phyloP scores from a whole-genome alignment of 139 green algal species.

The Micractinium sp. region DNA sequence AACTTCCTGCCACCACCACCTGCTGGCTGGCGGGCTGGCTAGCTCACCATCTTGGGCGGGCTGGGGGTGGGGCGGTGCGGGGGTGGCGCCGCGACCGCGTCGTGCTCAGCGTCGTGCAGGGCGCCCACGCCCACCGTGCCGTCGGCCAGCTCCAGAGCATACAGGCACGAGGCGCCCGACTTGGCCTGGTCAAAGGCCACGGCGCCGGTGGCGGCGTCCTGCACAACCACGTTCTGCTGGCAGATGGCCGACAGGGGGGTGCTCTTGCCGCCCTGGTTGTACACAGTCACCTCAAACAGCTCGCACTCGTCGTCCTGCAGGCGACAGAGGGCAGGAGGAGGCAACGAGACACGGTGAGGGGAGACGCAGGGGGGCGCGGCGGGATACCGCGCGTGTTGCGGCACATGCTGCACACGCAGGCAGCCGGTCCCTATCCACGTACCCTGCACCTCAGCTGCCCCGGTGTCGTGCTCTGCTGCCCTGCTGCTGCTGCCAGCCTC shows the following conservation, averaged over 20 bases:
- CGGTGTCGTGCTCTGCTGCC: background rate
- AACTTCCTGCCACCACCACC: too few species aligned
- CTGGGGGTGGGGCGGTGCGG: background rate
- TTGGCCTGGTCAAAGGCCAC: slow-evolving; percentile 1
- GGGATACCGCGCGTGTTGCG: background rate
- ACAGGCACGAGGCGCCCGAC: slow-evolving; percentile 29
- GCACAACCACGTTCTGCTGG: slow-evolving; percentile 14
- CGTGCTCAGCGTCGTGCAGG: background rate
- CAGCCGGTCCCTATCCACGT: background rate
- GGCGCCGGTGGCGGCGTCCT: background rate
- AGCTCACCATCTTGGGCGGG: too few species aligned
- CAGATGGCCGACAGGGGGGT: slow-evolving; percentile 5
- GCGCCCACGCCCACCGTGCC: background rate
- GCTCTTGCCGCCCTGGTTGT: background rate
- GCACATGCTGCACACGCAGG: background rate
- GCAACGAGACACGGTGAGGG: too few species aligned
- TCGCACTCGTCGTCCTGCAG: background rate
- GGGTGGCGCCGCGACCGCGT: background rate
- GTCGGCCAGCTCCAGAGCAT: slow-evolving; percentile 10
- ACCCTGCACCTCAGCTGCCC: background rate
- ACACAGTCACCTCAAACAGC: background rate
- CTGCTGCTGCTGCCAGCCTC: background rate
- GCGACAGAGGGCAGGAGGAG: background rate
- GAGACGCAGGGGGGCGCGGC: background rate
- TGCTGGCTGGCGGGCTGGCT: too few species aligned